Conservation (phyloP, 2,329 filamentous ascomycete species). For the Pseudogymnoascus sp. region DNA sequence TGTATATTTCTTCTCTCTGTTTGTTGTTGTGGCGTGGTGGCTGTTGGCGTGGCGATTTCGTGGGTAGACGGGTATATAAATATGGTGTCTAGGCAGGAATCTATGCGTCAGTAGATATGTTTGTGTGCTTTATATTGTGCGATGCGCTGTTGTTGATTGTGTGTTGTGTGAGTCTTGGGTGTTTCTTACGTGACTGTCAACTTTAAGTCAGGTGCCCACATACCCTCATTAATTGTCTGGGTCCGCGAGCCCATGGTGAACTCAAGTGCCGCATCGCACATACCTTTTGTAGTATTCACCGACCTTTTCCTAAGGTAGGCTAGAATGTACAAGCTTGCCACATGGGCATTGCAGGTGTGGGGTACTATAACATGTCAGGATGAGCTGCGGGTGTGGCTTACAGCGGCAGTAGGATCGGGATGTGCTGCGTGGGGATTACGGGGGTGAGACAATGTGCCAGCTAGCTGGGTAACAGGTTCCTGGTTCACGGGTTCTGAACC, state of each 20-base stretch:
- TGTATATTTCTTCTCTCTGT: slow-evolving; percentile 4
- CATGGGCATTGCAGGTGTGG: background rate
- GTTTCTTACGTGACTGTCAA: background rate
- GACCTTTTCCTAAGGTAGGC: background rate
- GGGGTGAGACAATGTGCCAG: background rate
- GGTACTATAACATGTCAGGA: background rate
- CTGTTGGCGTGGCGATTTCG: background rate
- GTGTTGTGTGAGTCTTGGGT: background rate
- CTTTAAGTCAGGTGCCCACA: background rate
- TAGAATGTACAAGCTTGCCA: background rate
- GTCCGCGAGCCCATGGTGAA: background rate
- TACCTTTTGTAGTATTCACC: background rate
- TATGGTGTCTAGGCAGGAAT: slow-evolving; percentile 7
- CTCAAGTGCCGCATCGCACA: background rate
- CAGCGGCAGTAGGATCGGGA: background rate
- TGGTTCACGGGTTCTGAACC: background rate
- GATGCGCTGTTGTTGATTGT: background rate
- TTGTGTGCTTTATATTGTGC: background rate
- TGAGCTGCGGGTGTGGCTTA: background rate
- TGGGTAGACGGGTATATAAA: slow-evolving; percentile 8
- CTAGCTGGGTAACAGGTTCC: background rate
- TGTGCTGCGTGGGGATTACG: background rate
- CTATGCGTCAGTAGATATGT: background rate
- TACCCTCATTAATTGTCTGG: background rate
- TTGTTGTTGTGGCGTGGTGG: slow-evolving; percentile 5